Conservation (phyloP, 2,329 filamentous ascomycete genomes). For the Fusarium lyarnte region DNA sequence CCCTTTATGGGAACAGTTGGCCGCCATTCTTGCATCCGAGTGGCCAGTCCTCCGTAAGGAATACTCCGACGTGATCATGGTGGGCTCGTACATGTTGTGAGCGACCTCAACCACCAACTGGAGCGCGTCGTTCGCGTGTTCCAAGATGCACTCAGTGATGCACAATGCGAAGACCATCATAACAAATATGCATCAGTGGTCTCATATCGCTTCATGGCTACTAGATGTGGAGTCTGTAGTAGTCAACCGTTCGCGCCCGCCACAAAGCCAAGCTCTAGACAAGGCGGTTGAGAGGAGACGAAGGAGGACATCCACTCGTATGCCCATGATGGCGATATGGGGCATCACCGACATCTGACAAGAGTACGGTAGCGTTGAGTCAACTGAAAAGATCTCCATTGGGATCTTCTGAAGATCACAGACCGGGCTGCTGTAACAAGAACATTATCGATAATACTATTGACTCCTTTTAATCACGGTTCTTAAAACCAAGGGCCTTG, state of each 20-base stretch:
- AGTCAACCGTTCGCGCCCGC: constrained; percentile 32
- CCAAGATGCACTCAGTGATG: constrained; percentile 20
- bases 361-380: neutral
- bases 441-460: constrained; percentile 11
- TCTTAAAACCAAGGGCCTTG: constrained; percentile 25
- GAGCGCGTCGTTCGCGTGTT: constrained; percentile 25
- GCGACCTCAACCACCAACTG: constrained; percentile 32
- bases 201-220: constrained; percentile 23
- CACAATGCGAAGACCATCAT: constrained; percentile 23
- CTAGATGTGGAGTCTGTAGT: constrained; percentile 19
- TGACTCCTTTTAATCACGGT: constrained; percentile 29
- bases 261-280: constrained; percentile 28
- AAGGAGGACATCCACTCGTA: constrained; percentile 7
- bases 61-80: constrained; percentile 26
- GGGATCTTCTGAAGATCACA: constrained; percentile 27
- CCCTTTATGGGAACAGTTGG: constrained; percentile 32
- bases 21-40: constrained; percentile 32
- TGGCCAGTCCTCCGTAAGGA: constrained; percentile 11
- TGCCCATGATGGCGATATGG: constrained; percentile 11
- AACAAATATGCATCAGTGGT: constrained; percentile 29
- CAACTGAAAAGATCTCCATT: constrained; percentile 7
- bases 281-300: constrained; percentile 16
- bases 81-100: constrained; percentile 33
- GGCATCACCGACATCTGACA: neutral
- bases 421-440: constrained; percentile 5